Evolutionary conservation across 2,329 filamentous ascomycete genomes (phyloP).

Genomic region (Beauveria bassiana): DNA sequence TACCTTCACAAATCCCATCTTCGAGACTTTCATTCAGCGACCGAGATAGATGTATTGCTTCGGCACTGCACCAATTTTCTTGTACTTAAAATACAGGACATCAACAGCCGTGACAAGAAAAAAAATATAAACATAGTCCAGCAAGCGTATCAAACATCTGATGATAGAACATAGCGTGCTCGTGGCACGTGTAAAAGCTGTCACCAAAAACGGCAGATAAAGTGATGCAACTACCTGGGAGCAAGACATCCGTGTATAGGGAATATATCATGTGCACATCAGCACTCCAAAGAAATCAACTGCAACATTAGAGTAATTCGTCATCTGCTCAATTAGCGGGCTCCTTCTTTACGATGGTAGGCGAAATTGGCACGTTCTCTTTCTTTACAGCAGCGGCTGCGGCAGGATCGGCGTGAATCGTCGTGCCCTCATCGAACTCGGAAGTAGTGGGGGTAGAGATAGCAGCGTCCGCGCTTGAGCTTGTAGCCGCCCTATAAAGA

Average conservation of each 20-base stretch:
- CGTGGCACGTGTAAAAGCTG: constrained; percentile 23
- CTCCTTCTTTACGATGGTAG: constrained; percentile 34
- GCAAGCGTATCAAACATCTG: constrained; percentile 27
- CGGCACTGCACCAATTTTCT: background rate
- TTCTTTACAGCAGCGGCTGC: constrained; percentile 25
- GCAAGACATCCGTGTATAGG: constrained; percentile 12
- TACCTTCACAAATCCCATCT: background rate
- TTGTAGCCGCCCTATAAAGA: constrained; percentile 28
- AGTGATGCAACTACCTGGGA: constrained; percentile 11
- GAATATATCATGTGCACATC: constrained; percentile 12
- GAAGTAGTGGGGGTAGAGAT: constrained; percentile 35
- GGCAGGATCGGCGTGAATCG: constrained; percentile 44
- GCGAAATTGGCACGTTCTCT: constrained; percentile 42
- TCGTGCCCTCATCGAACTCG: constrained; percentile 46
- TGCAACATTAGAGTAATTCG: constrained; percentile 15
- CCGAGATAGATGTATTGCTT: constrained; percentile 4
- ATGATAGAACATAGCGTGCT: constrained; percentile 28
- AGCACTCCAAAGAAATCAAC: constrained; percentile 12
- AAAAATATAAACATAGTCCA: constrained; percentile 22
- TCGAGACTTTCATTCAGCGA: background rate
- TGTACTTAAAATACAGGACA: constrained; percentile 31
- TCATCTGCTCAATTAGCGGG: constrained; percentile 21
- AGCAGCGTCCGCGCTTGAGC: constrained; percentile 32
- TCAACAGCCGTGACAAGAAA: constrained; percentile 21
- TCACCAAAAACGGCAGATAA: constrained; percentile 11